A percentile compares a stretch with the other conserved stretches of the same genome.
Conservation (phyloP, 1,284 basidiomycete species). For the Sanguinoderma infundibulare region DNA sequence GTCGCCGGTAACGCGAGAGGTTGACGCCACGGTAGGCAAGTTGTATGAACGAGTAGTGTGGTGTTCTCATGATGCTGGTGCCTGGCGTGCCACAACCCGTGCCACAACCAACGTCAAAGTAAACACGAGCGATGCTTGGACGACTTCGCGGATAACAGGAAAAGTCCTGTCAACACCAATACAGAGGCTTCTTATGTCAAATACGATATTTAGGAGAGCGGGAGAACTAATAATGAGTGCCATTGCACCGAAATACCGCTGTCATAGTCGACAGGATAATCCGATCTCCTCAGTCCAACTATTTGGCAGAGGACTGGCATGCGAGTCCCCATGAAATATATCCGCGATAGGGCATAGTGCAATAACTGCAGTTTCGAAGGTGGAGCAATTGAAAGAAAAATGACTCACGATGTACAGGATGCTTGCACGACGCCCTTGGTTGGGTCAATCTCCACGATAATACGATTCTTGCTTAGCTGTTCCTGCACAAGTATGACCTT, state of each 20-base stretch:
- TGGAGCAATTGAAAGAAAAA: background rate
- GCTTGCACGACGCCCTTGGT: constrained; percentile 94
- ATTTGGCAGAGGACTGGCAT: no score
- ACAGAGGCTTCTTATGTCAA: background rate
- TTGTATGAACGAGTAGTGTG: background rate
- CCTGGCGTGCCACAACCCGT: background rate
- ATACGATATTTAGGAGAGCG: no score
- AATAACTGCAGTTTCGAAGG: background rate
- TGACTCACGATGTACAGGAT: constrained; percentile 91
- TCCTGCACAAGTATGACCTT: constrained; percentile 99
- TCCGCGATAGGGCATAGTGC: background rate
- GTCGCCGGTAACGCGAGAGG: background rate
- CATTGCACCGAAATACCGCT: no score
- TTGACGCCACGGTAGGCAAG: no score
- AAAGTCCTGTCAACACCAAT: background rate
- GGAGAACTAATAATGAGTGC: no score
- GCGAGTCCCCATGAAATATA: no score
- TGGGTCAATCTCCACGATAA: constrained; percentile 95
- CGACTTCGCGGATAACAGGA: background rate
- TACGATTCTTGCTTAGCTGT: constrained; percentile 98
- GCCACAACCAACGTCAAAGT: background rate
- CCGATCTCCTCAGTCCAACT: no score
- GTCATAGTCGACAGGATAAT: no score
- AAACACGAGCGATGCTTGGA: background rate
- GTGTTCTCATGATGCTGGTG: background rate